phyloP scores from a whole-genome alignment of 2,329 filamentous ascomycete species.

The Periconia digitata region DNA sequence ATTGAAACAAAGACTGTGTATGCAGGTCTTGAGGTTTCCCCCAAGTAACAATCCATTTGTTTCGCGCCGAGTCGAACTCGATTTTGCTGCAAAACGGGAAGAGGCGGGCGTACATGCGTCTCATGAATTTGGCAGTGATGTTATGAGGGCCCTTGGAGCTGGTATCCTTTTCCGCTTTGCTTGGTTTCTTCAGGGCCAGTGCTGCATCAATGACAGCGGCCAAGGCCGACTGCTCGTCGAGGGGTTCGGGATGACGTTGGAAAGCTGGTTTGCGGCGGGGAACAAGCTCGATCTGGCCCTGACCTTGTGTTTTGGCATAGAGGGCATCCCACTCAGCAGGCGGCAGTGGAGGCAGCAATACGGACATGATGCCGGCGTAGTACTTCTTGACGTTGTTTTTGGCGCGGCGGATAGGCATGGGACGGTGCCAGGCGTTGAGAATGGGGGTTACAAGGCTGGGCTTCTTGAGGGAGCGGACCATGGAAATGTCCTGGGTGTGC shows the following conservation, averaged over 20 bases:
- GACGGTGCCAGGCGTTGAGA: constrained; percentile 49
- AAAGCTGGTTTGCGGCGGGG: constrained; percentile 19
- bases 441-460: constrained; percentile 40
- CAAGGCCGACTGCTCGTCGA: constrained; percentile 6
- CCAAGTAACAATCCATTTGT: constrained; percentile 32
- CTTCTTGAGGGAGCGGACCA: constrained; percentile 27
- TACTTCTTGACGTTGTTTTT: constrained; percentile 47
- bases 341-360: constrained; percentile 49
- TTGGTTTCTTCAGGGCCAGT: constrained; percentile 29
- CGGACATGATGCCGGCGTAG: constrained; percentile 47
- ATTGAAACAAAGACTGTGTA: constrained; percentile 7
- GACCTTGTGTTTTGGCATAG: constrained; percentile 42
- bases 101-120: constrained; percentile 47
- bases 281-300: constrained; percentile 25
- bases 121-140: constrained; percentile 50
- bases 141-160: constrained; percentile 32
- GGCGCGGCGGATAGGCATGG: constrained; percentile 49
- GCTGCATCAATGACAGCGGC: constrained; percentile 14
- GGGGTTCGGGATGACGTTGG: not conserved
- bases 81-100: constrained; percentile 47
- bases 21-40: constrained; percentile 18
- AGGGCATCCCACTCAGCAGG: constrained; percentile 48
- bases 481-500: constrained; percentile 14
- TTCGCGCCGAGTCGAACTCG: constrained; percentile 36
- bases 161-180: constrained; percentile 24